Evolutionary conservation across 225 moss, liverwort and hornwort species (phyloP).

Genomic region (Bryoerythrophyllum caledonicum): DNA sequence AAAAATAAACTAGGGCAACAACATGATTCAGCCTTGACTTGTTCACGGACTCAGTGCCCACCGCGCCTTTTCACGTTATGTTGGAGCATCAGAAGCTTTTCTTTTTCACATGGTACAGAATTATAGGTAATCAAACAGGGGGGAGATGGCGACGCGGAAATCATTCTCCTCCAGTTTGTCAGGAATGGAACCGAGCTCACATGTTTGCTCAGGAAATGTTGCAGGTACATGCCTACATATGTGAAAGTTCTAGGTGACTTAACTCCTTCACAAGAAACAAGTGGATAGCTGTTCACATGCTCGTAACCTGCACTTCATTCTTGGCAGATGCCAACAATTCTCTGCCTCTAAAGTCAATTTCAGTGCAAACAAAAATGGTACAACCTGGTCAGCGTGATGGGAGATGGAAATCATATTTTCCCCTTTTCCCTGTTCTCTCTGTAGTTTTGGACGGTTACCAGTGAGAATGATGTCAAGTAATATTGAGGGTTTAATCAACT

Average conservation of each 20-base stretch:
- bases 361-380: neutral
- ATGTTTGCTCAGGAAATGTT: neutral
- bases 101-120: neutral
- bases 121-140: neutral
- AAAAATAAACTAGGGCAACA: neutral
- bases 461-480: too few relatives aligned
- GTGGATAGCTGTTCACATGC: neutral
- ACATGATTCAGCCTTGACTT: neutral
- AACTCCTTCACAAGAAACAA: neutral
- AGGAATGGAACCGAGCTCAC: conserved; percentile 5
- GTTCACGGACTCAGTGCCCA: conserved; percentile 7
- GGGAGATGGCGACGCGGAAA: conserved; percentile 20
- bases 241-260: conserved; percentile 1
- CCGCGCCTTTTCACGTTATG: neutral
- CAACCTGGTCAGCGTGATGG: neutral
- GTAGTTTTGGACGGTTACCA: too few relatives aligned
- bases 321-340: neutral
- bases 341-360: neutral
- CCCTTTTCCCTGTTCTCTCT: too few relatives aligned
- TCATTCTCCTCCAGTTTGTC: conserved; percentile 18
- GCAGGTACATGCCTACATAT: neutral
- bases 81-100: neutral
- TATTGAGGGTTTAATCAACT: too few relatives aligned
- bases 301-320: neutral
- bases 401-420: too few relatives aligned